Base-by-base conservation (phyloP, 495 filamentous ascomycete species). In the Pyronema domesticum region DNA sequence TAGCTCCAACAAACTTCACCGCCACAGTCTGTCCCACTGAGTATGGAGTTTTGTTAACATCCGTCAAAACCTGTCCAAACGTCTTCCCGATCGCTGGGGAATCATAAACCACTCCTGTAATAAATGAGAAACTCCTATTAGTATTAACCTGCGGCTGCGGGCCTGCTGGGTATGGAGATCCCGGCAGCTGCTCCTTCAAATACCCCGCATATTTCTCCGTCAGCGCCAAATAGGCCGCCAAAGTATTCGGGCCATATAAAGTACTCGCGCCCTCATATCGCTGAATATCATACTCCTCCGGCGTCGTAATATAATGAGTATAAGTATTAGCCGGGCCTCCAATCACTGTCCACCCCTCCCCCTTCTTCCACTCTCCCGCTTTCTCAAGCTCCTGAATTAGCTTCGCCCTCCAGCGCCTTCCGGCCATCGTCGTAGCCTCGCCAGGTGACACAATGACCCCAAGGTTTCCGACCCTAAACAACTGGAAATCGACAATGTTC, bases 321-420 rank as follows among this genome's bases (percentile, higher is more conserved):
- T 98, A 98, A 60, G 76, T 87, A 68, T 98, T 98, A 7, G 89
- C 85, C 4, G 89, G 91, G 0, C 85, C 87, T n/a, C 91, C 91
- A 11, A 98, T 72, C 18, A 95, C 85, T 8, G 35, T 54, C 62
- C 63, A 65, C 35, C 50, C 55, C 30, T 55, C 61, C 3, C 47
- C 46, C 53, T 65, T 59, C 13, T 44, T 44, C 44, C 55, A 57
- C 45, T 58, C 51, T 13, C 56, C 56, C 18, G 55, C 36, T 9
- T 47, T 53, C 14, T 62, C 51, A 14, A 65, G 59, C 40, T 61
- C 74, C n/a, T 72, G 68, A 18, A 76, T 72, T 17, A 95, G 76
- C n/a, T 86, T 82, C 37, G 80, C 76, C 65, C 82, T 85, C 91
- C 91, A 98, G 11, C 91, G 81, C 13, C 89, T 75, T 0, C 91